Evolutionary conservation across 2,329 filamentous ascomycete genomes (phyloP), one percentile per base, ranked within the genome.

Genomic region (Nigrospora sphaerica): DNA sequence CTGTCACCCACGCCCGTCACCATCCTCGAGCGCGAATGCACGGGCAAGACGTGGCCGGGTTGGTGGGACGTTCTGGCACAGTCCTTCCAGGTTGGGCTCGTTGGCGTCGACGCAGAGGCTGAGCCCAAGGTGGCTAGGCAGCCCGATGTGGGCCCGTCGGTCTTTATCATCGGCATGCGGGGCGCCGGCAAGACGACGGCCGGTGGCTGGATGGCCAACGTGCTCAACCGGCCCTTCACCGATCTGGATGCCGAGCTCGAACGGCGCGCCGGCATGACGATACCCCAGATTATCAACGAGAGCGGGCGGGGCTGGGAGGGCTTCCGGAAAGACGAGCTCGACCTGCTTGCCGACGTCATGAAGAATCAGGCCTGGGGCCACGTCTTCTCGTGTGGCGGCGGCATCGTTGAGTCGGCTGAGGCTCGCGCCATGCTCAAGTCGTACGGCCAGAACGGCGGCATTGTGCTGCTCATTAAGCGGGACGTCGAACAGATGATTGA

Each of bases 11-110:
- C 79, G 9, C 78, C 88, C 1, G 85, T 89, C 0, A 68, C 95
- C 14, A 82, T 98, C 44, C 77, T 88, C 2, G 93, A 98, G 63
- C 86, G 90, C 49, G 90, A 95, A 59, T 98, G 93, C 62, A 88
- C 89, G 3, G 91, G 87, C 36, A 98, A 98, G 74, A 98, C 93
- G 3, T 98, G 93, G 93, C 93, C 93, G 0, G 93, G 92, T 11
- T 98, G 93, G 89, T 98, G 93, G 93, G 93, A 98, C 65, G 81
- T 84, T 16, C 69, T 97, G 46, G 83, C 84, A 18, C 81, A 86
- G 54, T 78, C 81, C 13, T 98, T 96, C 71, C 75, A 82, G 32
- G 86, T 87, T 28, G 68, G 76, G 28, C 71, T 97, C n/a, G 78
- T 84, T 49, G 93, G 93, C 12, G 79, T 84, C 33, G 89, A 95